Evolutionary conservation across 208 protist genomes (phyloP).

Genomic region (Leishmania turanica): DNA sequence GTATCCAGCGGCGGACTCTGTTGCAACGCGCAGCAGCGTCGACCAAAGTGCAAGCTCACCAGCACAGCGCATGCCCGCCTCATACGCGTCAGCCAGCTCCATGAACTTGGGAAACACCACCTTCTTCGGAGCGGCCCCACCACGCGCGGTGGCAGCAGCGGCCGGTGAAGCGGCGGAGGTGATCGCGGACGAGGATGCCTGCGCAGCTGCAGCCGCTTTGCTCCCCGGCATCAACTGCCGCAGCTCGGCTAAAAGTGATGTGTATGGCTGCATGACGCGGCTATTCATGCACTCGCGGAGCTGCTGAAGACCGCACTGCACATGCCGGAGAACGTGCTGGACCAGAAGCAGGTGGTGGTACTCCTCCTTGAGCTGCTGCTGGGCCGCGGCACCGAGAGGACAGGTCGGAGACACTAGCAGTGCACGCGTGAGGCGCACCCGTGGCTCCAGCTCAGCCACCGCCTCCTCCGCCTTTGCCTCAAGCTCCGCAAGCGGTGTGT

Average conservation of each 20-base stretch:
- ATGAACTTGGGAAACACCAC: slow-evolving; percentile 76
- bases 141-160: neutral
- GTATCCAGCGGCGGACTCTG: slow-evolving; percentile 48
- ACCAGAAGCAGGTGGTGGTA: slow-evolving; percentile 78
- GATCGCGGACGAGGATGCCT: neutral
- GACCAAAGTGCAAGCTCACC: slow-evolving; percentile 57
- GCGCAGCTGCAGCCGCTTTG: slow-evolving; percentile 3
- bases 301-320: slow-evolving; percentile 45
- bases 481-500: slow-evolving; percentile 35
- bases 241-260: slow-evolving; percentile 50
- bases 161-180: neutral
- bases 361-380: slow-evolving; percentile 53
- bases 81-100: slow-evolving; percentile 73
- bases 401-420: slow-evolving; percentile 67
- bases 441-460: slow-evolving; percentile 20
- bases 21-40: slow-evolving; percentile 48
- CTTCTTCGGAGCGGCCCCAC: slow-evolving; percentile 49
- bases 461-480: slow-evolving; percentile 28
- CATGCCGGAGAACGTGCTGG: slow-evolving; percentile 48
- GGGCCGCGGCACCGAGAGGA: slow-evolving; percentile 24
- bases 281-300: slow-evolving; percentile 35
- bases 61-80: slow-evolving; percentile 38
- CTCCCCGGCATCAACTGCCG: slow-evolving; percentile 30
- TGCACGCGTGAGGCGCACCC: slow-evolving; percentile 30
- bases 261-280: slow-evolving; percentile 48